Base-by-base conservation (phyloP, 23 red algal genomes). In the Gracilaria vermiculophylla region DNA sequence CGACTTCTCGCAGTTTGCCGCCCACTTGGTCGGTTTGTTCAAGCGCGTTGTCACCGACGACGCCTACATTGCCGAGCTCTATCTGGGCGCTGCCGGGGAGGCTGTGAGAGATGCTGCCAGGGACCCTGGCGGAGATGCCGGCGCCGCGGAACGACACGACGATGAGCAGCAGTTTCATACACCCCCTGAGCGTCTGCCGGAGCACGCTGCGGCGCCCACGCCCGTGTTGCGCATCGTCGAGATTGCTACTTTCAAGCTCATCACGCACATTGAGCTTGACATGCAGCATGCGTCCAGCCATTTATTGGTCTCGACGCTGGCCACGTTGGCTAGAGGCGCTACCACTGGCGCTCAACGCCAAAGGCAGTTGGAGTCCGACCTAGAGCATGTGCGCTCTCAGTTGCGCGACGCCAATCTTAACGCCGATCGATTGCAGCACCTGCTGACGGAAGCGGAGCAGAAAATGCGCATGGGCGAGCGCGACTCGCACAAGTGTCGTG, bases 1-100 rank as follows among this genome's bases (percentile, higher is more conserved):
- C 3, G 61, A 80, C 73, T 91, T 91, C 34, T 36, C 87, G 14
- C 45, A 53, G 43, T 91, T 91, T 49, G 51, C 87, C 5, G 48
- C 74, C 7, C 87, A 81, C 51, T 37, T 91, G 44, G 58, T 57
- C 32, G 75, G 25, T 21, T 28, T 91, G 43, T 34, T 91, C 10
- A 28, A 25, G n/a, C n/a, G 57, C 12, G 54, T 62, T 2, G n/a
- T 24, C 43, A 27, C 31, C 35, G 34, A 69, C 25, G 35, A 45
- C 45, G 3, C 41, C 20, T 91, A 54, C 44, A 43, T 40, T 4
- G 54, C 69, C 19, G 20, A 41, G 41, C 47, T 91, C 1, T 40
- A 61, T 32, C 60, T 91, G 29, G 53, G 53, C 58, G 80, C 16
- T 11, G 33, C 43, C 43, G 43, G 12, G 12, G 6, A 47, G 43